Base-by-base conservation (phyloP, 805 yeast genomes). In the Candida ortonii region DNA sequence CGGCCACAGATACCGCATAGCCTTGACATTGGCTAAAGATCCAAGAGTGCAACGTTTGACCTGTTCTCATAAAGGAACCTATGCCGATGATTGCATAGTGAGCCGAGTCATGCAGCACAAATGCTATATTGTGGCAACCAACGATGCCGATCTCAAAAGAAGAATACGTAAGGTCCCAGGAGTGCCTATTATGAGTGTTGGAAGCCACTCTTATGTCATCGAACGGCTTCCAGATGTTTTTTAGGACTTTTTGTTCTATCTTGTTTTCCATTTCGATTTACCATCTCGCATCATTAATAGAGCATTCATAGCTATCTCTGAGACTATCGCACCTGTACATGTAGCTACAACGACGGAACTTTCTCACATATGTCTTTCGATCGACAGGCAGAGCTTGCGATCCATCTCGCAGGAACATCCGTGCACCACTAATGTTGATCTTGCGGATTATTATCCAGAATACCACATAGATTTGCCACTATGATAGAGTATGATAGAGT, bases 11-110 rank as follows among this genome's bases (percentile, higher is more conserved):
- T 93, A 84, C 61, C 73, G 97, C 55, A 93, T 93, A 45, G 98
- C 98, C 0, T 70, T 93, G 47, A 79, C 83, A 39, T 67, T 93
- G 53, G 98, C 98, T 15, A 83, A 85, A 48, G 98, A 93, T 57
- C 96, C 97, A 26, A 71, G 97, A 52, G 82, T 93, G 22, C 74
- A 85, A 49, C 72, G 97, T 41, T 68, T 93, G 30, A 85, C 80
- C 26, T 93, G 98, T 55, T 70, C 90, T 8, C 98, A 93, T 55
- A 84, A 83, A 50, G 98, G 98, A 19, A 90, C 96, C 0, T 93
- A 93, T 68, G 98, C 98, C 18, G 98, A 93, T 77, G 98, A 93
- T 62, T 93, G 98, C 61, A 59, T 93, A 7, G 97, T 93, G 12
- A 80, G 84, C 57, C 72, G 98, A 50, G 95, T 93, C 6, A 73